phyloP scores from a whole-genome alignment of 352 stramenopile genomes.

The Thraustotheca clavata region DNA sequence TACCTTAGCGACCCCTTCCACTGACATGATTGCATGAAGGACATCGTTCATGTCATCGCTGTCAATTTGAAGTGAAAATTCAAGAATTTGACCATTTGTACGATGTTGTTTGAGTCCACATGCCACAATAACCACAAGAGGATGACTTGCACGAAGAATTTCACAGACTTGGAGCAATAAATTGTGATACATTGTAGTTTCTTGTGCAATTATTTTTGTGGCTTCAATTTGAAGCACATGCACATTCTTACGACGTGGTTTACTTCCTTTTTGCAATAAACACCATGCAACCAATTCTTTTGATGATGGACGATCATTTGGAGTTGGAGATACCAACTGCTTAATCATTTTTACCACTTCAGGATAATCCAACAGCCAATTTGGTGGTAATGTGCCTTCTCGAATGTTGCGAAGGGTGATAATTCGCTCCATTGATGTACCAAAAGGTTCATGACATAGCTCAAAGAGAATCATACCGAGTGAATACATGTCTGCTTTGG shows the following conservation, averaged over 20 bases:
- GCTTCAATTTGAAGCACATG: constrained; percentile 55
- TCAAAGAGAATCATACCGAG: constrained; percentile 90
- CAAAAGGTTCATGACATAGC: constrained; percentile 82
- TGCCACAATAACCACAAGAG: constrained; percentile 73
- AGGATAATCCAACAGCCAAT: constrained; percentile 36
- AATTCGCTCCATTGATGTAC: constrained; percentile 85
- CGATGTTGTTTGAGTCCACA: constrained; percentile 67
- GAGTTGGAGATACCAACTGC: constrained; percentile 46
- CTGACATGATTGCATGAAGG: not conserved
- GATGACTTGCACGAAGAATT: constrained; percentile 49
- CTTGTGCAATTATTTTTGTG: constrained; percentile 27
- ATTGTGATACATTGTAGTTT: constrained; percentile 50
- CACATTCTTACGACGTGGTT: constrained; percentile 10
- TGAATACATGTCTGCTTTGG: constrained; percentile 88
- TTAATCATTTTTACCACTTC: constrained; percentile 64
- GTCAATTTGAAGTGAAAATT: constrained; percentile 53
- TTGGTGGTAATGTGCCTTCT: constrained; percentile 58
- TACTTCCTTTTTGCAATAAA: constrained; percentile 30
- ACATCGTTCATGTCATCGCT: constrained; percentile 1
- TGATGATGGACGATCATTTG: constrained; percentile 40
- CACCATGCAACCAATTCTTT: constrained; percentile 68
- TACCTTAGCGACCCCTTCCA: constrained; percentile 1
- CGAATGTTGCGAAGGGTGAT: constrained; percentile 66
- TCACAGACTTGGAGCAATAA: constrained; percentile 81
- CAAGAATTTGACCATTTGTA: constrained; percentile 58